A percentile compares a stretch with the other conserved stretches of the same genome.
These are phyloP conservation scores for Chiua virens DNA, from an alignment of 768 basidiomycete species.

Conservation along the genomic window DNA sequence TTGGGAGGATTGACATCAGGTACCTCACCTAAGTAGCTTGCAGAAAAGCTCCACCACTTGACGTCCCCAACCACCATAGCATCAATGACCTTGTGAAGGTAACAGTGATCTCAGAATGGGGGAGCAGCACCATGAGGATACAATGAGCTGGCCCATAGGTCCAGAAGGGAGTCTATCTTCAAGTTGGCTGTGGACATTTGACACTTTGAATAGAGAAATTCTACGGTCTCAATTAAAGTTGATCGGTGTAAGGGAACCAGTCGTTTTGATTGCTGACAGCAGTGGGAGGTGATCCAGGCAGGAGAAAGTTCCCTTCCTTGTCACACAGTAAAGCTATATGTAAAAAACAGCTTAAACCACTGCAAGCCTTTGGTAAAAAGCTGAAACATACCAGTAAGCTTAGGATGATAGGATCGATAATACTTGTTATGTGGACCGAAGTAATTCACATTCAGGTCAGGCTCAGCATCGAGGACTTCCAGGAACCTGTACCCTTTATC, in stretches of 20 bases:
- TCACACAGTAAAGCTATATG: background rate
- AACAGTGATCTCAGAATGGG: constrained; percentile 25
- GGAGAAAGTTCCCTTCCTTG: background rate
- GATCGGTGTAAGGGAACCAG: constrained; percentile 13
- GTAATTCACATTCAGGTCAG: background rate
- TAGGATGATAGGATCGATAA: constrained; percentile 1
- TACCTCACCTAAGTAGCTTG: constrained; percentile 15
- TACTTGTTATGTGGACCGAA: background rate
- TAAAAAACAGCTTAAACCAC: too few relatives aligned
- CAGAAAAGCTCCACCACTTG: constrained; percentile 28
- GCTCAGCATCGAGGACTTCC: background rate
- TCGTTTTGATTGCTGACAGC: background rate
- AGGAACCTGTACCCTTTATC: background rate
- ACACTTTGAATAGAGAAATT: constrained; percentile 17
- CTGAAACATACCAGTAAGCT: background rate
- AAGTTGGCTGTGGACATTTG: constrained; percentile 25
- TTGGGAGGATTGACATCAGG: constrained; percentile 11
- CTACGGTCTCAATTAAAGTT: constrained; percentile 14
- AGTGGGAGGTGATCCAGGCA: constrained; percentile 1
- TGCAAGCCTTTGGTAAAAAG: too few relatives aligned
- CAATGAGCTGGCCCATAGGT: constrained; percentile 18
- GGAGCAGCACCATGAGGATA: constrained; percentile 5
- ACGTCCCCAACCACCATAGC: constrained; percentile 23
- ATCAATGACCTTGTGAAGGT: constrained; percentile 29
- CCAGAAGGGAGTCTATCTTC: constrained; percentile 16